Base-by-base conservation (phyloP, 495 filamentous ascomycete species). In the Aspergillus sclerotioniger region DNA sequence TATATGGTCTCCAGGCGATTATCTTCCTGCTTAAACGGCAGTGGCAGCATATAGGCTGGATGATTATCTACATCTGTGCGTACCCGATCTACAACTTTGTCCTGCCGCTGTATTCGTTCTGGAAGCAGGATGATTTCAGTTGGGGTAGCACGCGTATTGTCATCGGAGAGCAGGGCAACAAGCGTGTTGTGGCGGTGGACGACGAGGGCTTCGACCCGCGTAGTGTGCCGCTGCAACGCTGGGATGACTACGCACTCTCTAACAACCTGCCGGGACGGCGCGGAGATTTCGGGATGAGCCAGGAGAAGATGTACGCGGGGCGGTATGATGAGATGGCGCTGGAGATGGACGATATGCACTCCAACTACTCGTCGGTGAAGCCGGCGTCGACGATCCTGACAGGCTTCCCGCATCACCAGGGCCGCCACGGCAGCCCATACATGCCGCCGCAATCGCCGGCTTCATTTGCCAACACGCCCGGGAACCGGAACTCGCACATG, bases 101-200 rank as follows among this genome's bases (percentile, higher is more conserved):
- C 54, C 82, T 98, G 7, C 94, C 94, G 0, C 74, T 98, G 63
- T 98, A 97, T 77, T 95, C 94, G 0, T 98, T 98, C 86, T 98
- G 94, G 94, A 93, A 96, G 67, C 91, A 96, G 71, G 94, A 98
- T 75, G 90, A 98, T 75, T 98, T 98, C 79, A 83, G 86, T 7
- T 98, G 94, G 94, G 94, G 94, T 82, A 98, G 90, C 71, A 98
- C 94, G 0, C 92, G 95, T 80, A 85, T 98, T 59, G 94, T 98
- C 66, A 88, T 98, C 62, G 92, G 90, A 33, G 94, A 98, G 68
- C 90, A 91, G 65, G 93, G 92, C 52, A 84, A 84, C 61, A 96
- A 94, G 75, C 87, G 94, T 61, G 76, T 97, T 19, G 81, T 98
- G 35, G 92, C 92, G 0, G 84, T 90, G 8, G 87, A 92, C 49